phyloP scores from a whole-genome alignment of 176 grass and related monocot genomes.

The Elymus sibiricus region DNA sequence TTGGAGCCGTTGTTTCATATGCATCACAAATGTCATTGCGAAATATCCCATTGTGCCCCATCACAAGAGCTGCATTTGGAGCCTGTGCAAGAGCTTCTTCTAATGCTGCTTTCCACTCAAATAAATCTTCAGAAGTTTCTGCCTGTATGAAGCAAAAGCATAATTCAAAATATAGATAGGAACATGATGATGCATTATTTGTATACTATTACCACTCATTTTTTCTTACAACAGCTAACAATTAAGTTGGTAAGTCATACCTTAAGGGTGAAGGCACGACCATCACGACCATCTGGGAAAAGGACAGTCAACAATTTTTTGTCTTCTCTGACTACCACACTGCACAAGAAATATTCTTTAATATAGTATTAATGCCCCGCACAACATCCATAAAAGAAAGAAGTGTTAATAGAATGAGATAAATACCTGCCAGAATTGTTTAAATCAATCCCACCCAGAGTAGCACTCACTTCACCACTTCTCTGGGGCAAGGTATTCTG shows the following conservation, averaged over 20 bases:
- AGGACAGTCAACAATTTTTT: constrained; percentile 94
- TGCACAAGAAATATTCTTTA: constrained; percentile 35
- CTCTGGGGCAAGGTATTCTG: constrained; percentile 91
- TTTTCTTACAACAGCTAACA: not conserved
- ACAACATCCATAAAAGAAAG: not conserved
- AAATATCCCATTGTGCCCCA: constrained; percentile 99
- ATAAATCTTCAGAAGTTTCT: constrained; percentile 94
- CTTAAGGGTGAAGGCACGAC: constrained; percentile 98
- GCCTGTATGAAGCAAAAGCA: constrained; percentile 39
- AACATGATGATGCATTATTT: not conserved
- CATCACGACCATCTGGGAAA: constrained; percentile 99
- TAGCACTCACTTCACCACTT: constrained; percentile 90
- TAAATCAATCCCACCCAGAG: constrained; percentile 95
- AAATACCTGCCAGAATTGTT: constrained; percentile 99
- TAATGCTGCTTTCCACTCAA: constrained; percentile 97
- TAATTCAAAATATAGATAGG: not conserved
- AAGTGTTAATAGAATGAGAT: constrained; percentile 12
- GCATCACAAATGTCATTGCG: constrained; percentile 77
- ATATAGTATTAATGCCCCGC: constrained; percentile 13
- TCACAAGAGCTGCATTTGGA: constrained; percentile 98
- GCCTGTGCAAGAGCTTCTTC: constrained; percentile 96
- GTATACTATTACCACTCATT: not conserved
- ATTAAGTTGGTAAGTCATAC: constrained; percentile 27
- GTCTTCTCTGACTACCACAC: constrained; percentile 99
- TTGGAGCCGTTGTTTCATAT: constrained; percentile 79